Conservation (phyloP, 495 filamentous ascomycete genomes). For the Neurospora sp. region DNA sequence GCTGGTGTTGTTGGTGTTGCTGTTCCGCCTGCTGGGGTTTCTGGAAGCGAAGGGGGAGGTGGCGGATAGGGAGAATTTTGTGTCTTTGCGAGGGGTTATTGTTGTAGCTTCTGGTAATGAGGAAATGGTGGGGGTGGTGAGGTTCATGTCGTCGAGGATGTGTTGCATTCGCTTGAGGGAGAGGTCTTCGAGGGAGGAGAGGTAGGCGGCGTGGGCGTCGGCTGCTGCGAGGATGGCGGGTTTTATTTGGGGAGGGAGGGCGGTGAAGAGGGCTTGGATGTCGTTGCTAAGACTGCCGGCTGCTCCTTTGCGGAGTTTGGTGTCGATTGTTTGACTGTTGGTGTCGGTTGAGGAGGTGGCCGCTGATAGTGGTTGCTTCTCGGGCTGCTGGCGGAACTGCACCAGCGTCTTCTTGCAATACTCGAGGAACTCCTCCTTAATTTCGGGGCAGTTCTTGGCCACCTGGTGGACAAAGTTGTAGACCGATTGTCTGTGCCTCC, state of each 20-base stretch:
- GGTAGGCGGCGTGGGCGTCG: constrained; percentile 45
- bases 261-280: constrained; percentile 36
- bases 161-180: constrained; percentile 40
- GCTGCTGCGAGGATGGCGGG: constrained; percentile 28
- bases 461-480: constrained; percentile 56
- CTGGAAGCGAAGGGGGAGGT: background rate
- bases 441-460: constrained; percentile 49
- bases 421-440: constrained; percentile 38
- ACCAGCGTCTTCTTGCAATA: constrained; percentile 25
- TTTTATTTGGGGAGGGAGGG: constrained; percentile 30
- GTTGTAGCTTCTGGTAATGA: background rate
- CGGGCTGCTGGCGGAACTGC: constrained; percentile 15
- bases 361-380: background rate
- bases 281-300: constrained; percentile 34
- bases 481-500: constrained; percentile 40
- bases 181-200: constrained; percentile 33
- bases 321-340: background rate
- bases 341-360: background rate
- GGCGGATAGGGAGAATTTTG: background rate
- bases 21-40: background rate
- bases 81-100: background rate
- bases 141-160: constrained; percentile 25
- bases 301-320: constrained; percentile 6
- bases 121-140: background rate
- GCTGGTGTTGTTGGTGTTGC: background rate